Evolutionary conservation across 177 flowering plant species (phyloP), one percentile per base, ranked within the genome.

Genomic region (Tripterygium wilfordii): DNA sequence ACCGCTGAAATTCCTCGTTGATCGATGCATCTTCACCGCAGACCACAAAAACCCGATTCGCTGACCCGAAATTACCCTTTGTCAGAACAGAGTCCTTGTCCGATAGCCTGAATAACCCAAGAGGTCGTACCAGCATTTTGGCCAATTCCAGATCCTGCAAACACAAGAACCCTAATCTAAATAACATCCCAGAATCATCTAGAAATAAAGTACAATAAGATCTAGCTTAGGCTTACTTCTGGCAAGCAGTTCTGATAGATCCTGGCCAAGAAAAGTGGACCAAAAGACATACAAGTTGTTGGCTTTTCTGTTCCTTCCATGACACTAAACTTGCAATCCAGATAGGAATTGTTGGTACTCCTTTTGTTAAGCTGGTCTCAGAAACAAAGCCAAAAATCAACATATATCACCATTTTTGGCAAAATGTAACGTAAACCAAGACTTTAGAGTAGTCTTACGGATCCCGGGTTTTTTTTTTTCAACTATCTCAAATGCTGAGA

Each of bases 21-120:
- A 40, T 20, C 24, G n/a, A 14, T 20, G 7, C 26, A 40, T 40
- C 43, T 40, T 40, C 43, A 19, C 21, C 12, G n/a, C 43, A 40
- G 2, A 40, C 26, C 26, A 40, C 26, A 40, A 40, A 40, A 19
- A 40, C 43, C 26, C 43, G 24, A 3, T 5, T 6, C 4, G 21
- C 43, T 13, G 43, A 40, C n/a, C 43, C 43, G 25, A 20, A 40
- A 19, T 22, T 40, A 20, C 4, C 24, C n/a, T 40, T 4, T 2
- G 25, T 40, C 10, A 40, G 43, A 5, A 40, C 5, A 20, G 43
- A 40, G 19, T 40, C 25, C 24, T 10, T 21, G 43, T 24, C 24
- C 14, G 21, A 40, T 22, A 19, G 13, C 24, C 19, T 19, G 43
- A 40, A 40, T 2, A 40, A 22, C 24, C 12, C 12, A 10, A 1